These are phyloP conservation scores for Scolecobasidium constrictum DNA, from an alignment of 2,329 filamentous ascomycete genomes.

Conservation along the genomic window DNA sequence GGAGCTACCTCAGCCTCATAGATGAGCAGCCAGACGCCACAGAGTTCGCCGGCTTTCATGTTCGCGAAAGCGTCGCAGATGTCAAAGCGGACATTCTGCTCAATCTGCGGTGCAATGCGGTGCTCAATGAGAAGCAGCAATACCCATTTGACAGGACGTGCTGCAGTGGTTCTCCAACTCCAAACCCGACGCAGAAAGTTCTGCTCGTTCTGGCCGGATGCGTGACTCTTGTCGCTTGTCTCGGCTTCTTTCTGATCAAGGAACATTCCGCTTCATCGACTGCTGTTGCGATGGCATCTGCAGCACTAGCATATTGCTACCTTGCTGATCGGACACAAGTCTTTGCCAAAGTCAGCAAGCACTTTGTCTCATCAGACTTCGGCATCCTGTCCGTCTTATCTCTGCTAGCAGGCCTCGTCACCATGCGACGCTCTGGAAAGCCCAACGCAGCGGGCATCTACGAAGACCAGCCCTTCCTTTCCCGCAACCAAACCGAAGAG, in stretches of 20 bases:
- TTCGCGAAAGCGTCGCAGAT: conserved; percentile 33
- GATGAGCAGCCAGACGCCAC: background rate
- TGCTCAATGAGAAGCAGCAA: conserved; percentile 23
- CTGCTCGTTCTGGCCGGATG: background rate
- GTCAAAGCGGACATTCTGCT: conserved; percentile 42
- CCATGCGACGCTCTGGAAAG: background rate
- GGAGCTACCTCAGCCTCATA: conserved; percentile 2
- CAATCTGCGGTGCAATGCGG: conserved; percentile 44
- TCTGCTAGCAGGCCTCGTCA: conserved; percentile 3
- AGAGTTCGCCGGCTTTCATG: conserved; percentile 32
- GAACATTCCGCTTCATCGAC: too few species aligned
- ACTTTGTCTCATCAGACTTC: conserved; percentile 1
- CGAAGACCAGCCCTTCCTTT: conserved; percentile 24
- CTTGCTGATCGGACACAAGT: conserved; percentile 39
- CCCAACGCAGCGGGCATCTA: background rate
- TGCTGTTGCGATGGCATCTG: too few species aligned
- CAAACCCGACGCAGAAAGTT: conserved; percentile 2
- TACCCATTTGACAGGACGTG: conserved; percentile 41
- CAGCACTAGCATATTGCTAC: conserved; percentile 37
- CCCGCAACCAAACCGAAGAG: conserved; percentile 45
- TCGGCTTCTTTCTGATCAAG: too few species aligned
- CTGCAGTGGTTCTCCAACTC: conserved; percentile 32
- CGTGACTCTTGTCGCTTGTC: too few species aligned
- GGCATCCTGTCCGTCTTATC: conserved; percentile 1
- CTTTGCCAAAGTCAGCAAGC: conserved; percentile 8